Evolutionary conservation across 2,329 filamentous ascomycete genomes (phyloP), one percentile per base, ranked within the genome.

Genomic region (Fusarium hainanense): DNA sequence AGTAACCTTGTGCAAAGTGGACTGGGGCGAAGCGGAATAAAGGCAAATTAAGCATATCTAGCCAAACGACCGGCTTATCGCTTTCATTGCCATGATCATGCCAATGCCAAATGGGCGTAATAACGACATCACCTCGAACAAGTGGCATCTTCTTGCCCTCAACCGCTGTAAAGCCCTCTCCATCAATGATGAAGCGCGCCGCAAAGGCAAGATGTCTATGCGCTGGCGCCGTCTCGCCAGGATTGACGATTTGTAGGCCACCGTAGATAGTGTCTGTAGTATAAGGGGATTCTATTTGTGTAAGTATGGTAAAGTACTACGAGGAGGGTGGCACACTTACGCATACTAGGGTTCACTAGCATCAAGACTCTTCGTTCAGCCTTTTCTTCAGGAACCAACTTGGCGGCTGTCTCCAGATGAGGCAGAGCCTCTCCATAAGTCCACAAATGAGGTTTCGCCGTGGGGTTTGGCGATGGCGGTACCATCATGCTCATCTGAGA

Each of bases 31-130:
- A 83, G 2, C 79, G 77, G 71, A 86, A 88, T 5, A 81, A 76
- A 0, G 87, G 86, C 3, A 89, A 73, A 75, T 89, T 85, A 2
- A 89, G 74, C 6, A 82, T 85, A 70, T 89, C 87, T 2, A 89
- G 78, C 87, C 87, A 89, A 28, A 89, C 83, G 74, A 88, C 84
- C 0, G 85, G 85, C 2, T 79, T 80, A 2, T 79, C 78, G 11
- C 85, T 84, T 59, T 89, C 85, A 49, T 88, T 88, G 5, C 87
- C 87, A 59, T 89, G 87, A 63, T 89, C 87, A 63, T 88, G 87
- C 82, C 85, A 89, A 71, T 87, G 84, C 87, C 87, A 89, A 0
- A 81, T 84, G 0, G 86, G 87, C 0, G 87, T 89, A 1, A 88
- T 75, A 16, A 89, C 85, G 2, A 89, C 84, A 66, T 89, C 87